A percentile compares a stretch with the other conserved stretches of the same genome.
Conservation (phyloP, 192 early-diverging fungal species). For the Backusella mclennaniae region DNA sequence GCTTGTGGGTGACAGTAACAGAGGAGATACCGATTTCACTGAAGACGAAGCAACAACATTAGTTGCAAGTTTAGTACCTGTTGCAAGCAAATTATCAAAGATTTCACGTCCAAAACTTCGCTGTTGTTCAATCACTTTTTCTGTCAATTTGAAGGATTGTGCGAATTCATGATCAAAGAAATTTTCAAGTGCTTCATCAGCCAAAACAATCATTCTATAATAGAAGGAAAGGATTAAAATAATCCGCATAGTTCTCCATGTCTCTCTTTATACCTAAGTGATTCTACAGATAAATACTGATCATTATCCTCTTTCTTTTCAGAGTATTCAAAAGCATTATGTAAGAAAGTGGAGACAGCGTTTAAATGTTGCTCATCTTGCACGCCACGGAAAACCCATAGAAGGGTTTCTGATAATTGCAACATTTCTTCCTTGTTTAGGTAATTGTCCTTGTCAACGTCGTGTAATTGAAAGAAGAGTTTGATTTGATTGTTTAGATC, state of each 20-base stretch:
- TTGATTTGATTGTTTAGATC: constrained; percentile 67
- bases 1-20: not conserved
- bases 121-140: constrained; percentile 51
- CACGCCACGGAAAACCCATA: constrained; percentile 55
- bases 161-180: constrained; percentile 79
- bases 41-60: not conserved
- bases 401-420: constrained; percentile 73
- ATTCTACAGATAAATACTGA: constrained; percentile 21
- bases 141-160: constrained; percentile 56
- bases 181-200: constrained; percentile 79
- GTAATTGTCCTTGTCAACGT: constrained; percentile 54
- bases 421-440: constrained; percentile 73
- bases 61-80: constrained; percentile 51
- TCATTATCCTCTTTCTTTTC: constrained; percentile 15
- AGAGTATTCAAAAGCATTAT: constrained; percentile 53
- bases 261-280: constrained; percentile 13
- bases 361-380: constrained; percentile 50
- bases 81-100: constrained; percentile 53
- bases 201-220: constrained; percentile 73
- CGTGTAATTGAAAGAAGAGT: constrained; percentile 75
- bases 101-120: constrained; percentile 54
- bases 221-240: too few relatives aligned
- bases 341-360: constrained; percentile 51
- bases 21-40: not conserved
- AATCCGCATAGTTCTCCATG: too few relatives aligned